Evolutionary conservation across 2,329 filamentous ascomycete genomes (phyloP).

Genomic region (Colletotrichum salicis): DNA sequence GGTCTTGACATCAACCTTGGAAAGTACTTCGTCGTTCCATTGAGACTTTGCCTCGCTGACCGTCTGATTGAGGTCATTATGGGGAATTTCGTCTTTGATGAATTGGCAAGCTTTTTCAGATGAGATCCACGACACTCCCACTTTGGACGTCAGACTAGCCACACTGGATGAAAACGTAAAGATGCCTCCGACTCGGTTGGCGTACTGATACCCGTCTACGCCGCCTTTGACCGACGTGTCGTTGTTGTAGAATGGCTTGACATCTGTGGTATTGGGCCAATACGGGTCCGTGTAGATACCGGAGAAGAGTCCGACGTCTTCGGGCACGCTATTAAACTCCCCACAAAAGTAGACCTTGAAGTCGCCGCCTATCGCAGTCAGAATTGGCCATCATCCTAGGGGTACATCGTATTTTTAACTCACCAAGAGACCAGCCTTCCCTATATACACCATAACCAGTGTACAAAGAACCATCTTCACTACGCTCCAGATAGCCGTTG

Average conservation of each 20-base stretch:
- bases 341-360: constrained; percentile 57
- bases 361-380: constrained; percentile 44
- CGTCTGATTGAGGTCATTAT: constrained; percentile 53
- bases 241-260: constrained; percentile 57
- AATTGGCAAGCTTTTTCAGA: constrained; percentile 60
- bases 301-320: constrained; percentile 49
- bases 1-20: constrained; percentile 51
- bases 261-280: constrained; percentile 45
- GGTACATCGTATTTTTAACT: not conserved
- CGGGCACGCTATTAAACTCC: constrained; percentile 50
- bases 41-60: constrained; percentile 51
- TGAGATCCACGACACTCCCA: constrained; percentile 62
- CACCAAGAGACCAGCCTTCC: constrained; percentile 53
- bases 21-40: constrained; percentile 59
- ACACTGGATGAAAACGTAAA: constrained; percentile 56
- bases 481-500: constrained; percentile 50
- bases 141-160: constrained; percentile 56
- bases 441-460: constrained; percentile 58
- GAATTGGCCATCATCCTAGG: rapidly evolving
- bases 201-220: constrained; percentile 60
- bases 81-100: constrained; percentile 55
- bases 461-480: constrained; percentile 51
- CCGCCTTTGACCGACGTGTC: constrained; percentile 64
- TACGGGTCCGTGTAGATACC: constrained; percentile 58
- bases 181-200: constrained; percentile 62